Conservation (phyloP, 176 grass and related monocot species). For the Pontederia paniculata region DNA sequence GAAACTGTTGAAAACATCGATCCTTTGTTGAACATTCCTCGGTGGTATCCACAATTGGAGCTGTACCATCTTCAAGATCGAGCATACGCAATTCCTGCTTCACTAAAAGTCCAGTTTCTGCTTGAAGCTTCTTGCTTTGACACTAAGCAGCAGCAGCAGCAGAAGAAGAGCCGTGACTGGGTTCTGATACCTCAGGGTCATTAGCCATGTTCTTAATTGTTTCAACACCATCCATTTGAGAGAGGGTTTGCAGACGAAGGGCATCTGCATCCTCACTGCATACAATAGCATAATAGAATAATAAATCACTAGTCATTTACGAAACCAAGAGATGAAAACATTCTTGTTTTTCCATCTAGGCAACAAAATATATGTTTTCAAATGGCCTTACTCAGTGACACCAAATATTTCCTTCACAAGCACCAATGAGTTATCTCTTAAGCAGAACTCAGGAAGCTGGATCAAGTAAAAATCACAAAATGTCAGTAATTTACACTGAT, state of each 20-base stretch:
- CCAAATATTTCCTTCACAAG: slow-evolving; percentile 92
- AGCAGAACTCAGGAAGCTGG: slow-evolving; percentile 89
- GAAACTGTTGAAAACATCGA: too few species aligned
- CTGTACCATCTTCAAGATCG: too few species aligned
- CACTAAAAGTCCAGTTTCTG: too few species aligned
- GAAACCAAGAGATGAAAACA: slow-evolving; percentile 5
- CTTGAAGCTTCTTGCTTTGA: too few species aligned
- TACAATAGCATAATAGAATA: slow-evolving; percentile 11
- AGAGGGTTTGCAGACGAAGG: slow-evolving; percentile 47
- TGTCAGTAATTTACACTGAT: too few species aligned
- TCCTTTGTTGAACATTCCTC: too few species aligned
- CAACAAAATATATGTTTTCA: background rate
- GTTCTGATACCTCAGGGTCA: slow-evolving; percentile 35
- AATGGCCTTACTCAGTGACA: slow-evolving; percentile 70
- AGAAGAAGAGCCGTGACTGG: background rate
- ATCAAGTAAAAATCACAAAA: background rate
- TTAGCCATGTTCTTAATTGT: slow-evolving; percentile 69
- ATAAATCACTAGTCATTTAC: background rate
- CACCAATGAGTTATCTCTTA: slow-evolving; percentile 46
- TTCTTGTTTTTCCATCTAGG: too few species aligned
- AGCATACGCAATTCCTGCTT: too few species aligned
- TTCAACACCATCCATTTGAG: slow-evolving; percentile 54
- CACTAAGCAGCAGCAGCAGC: background rate
- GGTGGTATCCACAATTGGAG: too few species aligned
- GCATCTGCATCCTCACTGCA: slow-evolving; percentile 81